Evolutionary conservation across 192 early-diverging fungal genomes (phyloP).

Genomic region (Diversispora epigaea): DNA sequence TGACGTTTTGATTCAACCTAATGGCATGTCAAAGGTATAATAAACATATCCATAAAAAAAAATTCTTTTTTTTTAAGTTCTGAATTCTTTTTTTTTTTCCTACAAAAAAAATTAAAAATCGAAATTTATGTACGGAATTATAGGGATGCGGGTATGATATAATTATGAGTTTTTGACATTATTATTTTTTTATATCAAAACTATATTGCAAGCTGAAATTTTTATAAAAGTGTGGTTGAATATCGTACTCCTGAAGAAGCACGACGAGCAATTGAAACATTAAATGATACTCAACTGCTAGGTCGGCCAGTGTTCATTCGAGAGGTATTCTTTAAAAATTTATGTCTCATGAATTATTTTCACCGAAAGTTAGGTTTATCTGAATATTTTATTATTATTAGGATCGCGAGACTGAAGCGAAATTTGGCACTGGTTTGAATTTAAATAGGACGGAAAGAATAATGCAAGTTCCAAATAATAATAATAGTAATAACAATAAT

Average conservation of each 20-base stretch:
- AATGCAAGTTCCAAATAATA: slow-evolving; percentile 17
- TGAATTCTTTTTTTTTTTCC: neutral
- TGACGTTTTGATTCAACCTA: slow-evolving; percentile 61
- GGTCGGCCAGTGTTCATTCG: slow-evolving; percentile 74
- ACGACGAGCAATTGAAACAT: slow-evolving; percentile 65
- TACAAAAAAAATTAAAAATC: too few species aligned
- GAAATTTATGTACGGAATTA: too few species aligned
- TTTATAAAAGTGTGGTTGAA: slow-evolving; percentile 65
- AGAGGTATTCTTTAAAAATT: slow-evolving; percentile 50
- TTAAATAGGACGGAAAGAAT: slow-evolving; percentile 27
- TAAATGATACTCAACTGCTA: slow-evolving; percentile 68
- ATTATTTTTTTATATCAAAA: neutral
- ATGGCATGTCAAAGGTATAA: slow-evolving; percentile 66
- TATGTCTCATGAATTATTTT: neutral
- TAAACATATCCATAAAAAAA: neutral
- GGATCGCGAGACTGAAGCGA: slow-evolving; percentile 63
- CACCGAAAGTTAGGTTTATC: neutral
- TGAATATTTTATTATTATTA: slow-evolving; percentile 28
- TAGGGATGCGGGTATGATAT: slow-evolving; percentile 34
- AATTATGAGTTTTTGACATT: neutral
- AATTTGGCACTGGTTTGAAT: slow-evolving; percentile 38
- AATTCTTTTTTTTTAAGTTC: neutral
- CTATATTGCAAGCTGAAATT: neutral
- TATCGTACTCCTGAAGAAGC: slow-evolving; percentile 75
- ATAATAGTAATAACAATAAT: neutral